Conservation (phyloP, 257 asterid genomes). For the Oldenlandia corymbosa region DNA sequence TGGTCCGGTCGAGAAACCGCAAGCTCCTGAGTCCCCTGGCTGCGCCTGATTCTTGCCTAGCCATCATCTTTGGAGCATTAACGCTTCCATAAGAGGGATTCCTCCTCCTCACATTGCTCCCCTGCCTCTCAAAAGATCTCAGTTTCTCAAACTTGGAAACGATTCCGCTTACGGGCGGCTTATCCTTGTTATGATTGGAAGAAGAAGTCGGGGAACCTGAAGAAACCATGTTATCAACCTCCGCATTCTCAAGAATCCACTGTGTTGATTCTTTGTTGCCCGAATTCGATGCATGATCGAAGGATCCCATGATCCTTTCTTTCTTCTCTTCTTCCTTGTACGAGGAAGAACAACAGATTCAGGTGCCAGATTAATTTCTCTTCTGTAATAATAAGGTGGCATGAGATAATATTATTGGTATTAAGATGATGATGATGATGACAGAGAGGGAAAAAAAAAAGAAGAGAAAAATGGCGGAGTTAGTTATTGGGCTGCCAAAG, state of each 20-base stretch:
- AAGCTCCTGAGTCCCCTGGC: slow-evolving; percentile 59
- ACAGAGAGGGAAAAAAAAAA: too few species aligned
- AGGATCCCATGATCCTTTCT: slow-evolving; percentile 26
- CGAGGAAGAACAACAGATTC: too few species aligned
- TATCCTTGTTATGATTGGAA: slow-evolving; percentile 20
- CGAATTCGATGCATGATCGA: slow-evolving; percentile 4
- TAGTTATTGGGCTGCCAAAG: too few species aligned
- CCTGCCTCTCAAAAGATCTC: slow-evolving; percentile 2
- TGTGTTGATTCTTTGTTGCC: slow-evolving; percentile 32
- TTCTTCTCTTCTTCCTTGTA: background rate
- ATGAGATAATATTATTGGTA: background rate
- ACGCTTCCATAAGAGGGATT: slow-evolving; percentile 10
- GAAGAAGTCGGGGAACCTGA: too few species aligned
- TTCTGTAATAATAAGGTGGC: too few species aligned
- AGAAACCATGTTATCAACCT: slow-evolving; percentile 35
- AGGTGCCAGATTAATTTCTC: too few species aligned
- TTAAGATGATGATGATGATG: too few species aligned
- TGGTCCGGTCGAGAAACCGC: slow-evolving; percentile 66
- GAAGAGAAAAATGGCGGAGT: too few species aligned
- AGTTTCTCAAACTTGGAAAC: background rate
- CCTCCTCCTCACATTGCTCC: slow-evolving; percentile 26
- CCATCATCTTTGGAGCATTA: slow-evolving; percentile 36
- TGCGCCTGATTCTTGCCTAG: slow-evolving; percentile 53
- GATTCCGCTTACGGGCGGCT: background rate
- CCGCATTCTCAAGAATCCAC: slow-evolving; percentile 48